Percentiles rank a stretch among this genome's conserved stretches.
Evolutionary conservation across 805 yeast genomes (phyloP).

Genomic region (Zygoascus ofunaensis): DNA sequence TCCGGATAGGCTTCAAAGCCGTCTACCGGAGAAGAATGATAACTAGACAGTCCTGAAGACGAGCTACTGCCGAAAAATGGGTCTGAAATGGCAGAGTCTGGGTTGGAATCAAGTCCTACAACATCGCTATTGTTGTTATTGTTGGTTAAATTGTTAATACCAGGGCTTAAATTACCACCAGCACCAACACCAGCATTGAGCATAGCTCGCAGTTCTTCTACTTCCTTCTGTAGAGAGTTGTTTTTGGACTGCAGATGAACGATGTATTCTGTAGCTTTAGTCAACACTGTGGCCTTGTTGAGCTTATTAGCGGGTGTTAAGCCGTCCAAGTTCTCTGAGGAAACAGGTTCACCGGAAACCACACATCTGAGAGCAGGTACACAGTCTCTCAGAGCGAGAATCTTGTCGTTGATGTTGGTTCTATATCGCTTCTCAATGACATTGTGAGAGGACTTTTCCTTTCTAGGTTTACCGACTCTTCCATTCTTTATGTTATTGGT

Average conservation of each 20-base stretch:
- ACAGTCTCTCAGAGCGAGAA: slow-evolving; percentile 58
- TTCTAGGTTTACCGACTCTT: slow-evolving; percentile 22
- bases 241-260: slow-evolving; percentile 59
- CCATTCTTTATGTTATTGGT: not conserved
- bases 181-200: slow-evolving; percentile 14
- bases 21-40: not conserved
- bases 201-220: slow-evolving; percentile 34
- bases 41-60: not conserved
- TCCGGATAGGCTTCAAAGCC: slow-evolving; percentile 2
- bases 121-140: not conserved
- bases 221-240: slow-evolving; percentile 41
- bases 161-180: too few species aligned
- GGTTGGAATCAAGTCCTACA: too few species aligned
- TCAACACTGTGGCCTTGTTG: slow-evolving; percentile 67
- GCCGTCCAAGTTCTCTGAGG: slow-evolving; percentile 62
- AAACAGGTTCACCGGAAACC: slow-evolving; percentile 35
- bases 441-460: slow-evolving; percentile 57
- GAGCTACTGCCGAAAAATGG: not conserved
- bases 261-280: slow-evolving; percentile 76
- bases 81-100: not conserved
- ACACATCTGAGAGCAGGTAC: slow-evolving; percentile 70
- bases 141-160: not conserved
- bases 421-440: slow-evolving; percentile 75
- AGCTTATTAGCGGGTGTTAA: slow-evolving; percentile 65
- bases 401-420: slow-evolving; percentile 65